Base-by-base conservation (phyloP, 768 basidiomycete species). In the Favolaschia claudopus region DNA sequence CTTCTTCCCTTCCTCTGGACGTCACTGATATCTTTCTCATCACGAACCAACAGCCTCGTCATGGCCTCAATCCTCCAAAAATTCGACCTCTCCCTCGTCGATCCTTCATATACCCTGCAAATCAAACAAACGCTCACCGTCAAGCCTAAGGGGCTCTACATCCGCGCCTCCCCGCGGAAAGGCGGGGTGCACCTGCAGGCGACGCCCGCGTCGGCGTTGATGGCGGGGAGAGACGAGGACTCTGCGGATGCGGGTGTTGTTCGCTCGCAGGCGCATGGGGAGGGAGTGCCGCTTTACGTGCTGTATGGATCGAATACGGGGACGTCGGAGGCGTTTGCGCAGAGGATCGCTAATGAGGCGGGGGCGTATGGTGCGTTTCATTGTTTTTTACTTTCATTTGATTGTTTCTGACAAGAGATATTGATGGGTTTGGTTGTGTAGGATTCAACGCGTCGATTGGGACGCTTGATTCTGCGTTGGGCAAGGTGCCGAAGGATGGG, bases 281-380 rank as follows among this genome's bases (percentile, higher is more conserved):
- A 40, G 5, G 70, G 63, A 46, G 55, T 70, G 34, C 74, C 73
- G 34, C 31, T 81, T 50, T 76, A 78, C 48, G 68, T 80, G n/a
- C 64, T 77, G 24, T 81, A 78, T 63, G 79, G 81, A 2, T 79
- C 79, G 28, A 84, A 84, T 68, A 76, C 80, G 8, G 82, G 82
- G 10, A 79, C 80, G 0, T 82, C 76, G 24, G 79, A 84, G 66
- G 73, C 75, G 28, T 82, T 84, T 54, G 81, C 82, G 14, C 77
- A 80, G 66, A 66, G 80, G 24, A 68, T 83, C 19, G 78, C 76
- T 8, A 74, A 70, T 36, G 75, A 74, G 38, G 79, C 79, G 3
- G 53, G 70, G 1, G 58, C 64, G 5, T 71, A 78, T 60, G 81
- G 79, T 79, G 55, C 20, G 45, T 54, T 39, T 14, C 43, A 6